Conservation (phyloP, 2,329 filamentous ascomycete species). For the Dothidotthia symphoricarpi region DNA sequence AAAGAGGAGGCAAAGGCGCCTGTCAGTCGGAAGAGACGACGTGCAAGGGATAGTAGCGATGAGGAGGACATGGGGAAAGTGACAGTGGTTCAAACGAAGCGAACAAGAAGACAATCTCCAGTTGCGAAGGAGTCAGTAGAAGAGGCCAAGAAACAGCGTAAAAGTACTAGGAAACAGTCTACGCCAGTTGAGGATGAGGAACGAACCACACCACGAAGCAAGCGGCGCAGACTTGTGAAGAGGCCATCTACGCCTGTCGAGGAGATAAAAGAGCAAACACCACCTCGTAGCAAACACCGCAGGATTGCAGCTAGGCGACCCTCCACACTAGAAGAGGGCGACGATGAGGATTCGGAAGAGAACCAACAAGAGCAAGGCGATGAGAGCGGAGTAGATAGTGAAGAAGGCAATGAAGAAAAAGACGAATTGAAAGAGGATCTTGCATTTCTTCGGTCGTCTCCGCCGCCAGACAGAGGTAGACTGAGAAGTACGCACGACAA, state of each 20-base stretch:
- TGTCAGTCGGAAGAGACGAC: conserved; percentile 18
- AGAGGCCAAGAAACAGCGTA: no score
- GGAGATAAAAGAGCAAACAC: conserved; percentile 10
- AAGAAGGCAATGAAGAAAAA: conserved; percentile 21
- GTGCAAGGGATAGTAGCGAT: conserved; percentile 8
- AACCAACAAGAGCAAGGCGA: conserved; percentile 14
- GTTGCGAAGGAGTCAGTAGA: no score
- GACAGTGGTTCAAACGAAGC: conserved; percentile 12
- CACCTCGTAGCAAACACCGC: conserved; percentile 9
- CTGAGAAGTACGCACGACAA: conserved; percentile 25
- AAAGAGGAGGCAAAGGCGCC: conserved; percentile 4
- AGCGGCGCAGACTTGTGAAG: conserved; percentile 5
- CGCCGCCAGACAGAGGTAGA: conserved; percentile 26
- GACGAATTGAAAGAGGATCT: conserved; percentile 50
- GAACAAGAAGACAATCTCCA: conserved; percentile 5
- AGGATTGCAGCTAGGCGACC: conserved; percentile 3
- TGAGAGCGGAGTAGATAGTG: conserved; percentile 3
- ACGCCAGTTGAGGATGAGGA: conserved; percentile 1
- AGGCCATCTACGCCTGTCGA: conserved; percentile 3
- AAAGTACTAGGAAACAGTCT: no score
- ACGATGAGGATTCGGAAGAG: conserved; percentile 8
- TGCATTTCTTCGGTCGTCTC: conserved; percentile 43
- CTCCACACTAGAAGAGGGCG: conserved; percentile 5
- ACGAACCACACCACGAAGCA: conserved; percentile 3
- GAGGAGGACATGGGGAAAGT: conserved; percentile 9